Base-by-base conservation (phyloP, 164 flowering plant genomes). In the Vitis cinerea region DNA sequence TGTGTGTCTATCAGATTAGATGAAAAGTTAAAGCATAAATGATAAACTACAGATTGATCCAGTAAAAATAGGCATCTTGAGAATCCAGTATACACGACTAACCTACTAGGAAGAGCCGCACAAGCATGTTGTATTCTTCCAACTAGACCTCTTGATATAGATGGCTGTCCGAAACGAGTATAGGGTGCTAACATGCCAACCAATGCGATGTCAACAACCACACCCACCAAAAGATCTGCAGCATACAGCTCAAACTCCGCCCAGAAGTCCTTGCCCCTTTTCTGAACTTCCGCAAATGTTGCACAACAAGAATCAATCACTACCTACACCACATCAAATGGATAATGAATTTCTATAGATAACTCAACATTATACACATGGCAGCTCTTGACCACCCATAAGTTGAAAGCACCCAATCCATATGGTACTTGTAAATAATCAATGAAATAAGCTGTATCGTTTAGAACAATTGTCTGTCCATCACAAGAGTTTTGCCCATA, bases 271-370 rank as follows among this genome's bases (percentile, higher is more conserved):
- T 95, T 86, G 14, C 98, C 99, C 67, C 99, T 87, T 72, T 93
- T 93, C 65, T 90, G 95, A 76, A 88, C 84, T 85, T 95, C 98
- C 8, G 97, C 99, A 82, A 90, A 86, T 50, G 99, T 95, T 55
- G 98, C 99, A 83, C 98, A 95, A 73, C 92, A 86, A 71, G 99
- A 87, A 79, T 95, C 98, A 70, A 95, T 95, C 31, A 93, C 90
- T 66, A 91, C 75, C 98, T 93, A 82, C 84, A 84, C 58, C 60
- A 68, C 14, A 15, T 31, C 52, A 69, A 30, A 57, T 48, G 44
- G 2, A 16, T 8, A 48, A 47, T 50, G 10, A 15, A 44, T 37
- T 37, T 37, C 44, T 37, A 37, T 37, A 3, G 44, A 37, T 37
- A 37, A 37, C 6, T 15, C 13, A 44, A 12, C 23, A 8, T 37